Evolutionary conservation across 1,284 basidiomycete species (phyloP).

Genomic region (Stereum hirsutum): DNA sequence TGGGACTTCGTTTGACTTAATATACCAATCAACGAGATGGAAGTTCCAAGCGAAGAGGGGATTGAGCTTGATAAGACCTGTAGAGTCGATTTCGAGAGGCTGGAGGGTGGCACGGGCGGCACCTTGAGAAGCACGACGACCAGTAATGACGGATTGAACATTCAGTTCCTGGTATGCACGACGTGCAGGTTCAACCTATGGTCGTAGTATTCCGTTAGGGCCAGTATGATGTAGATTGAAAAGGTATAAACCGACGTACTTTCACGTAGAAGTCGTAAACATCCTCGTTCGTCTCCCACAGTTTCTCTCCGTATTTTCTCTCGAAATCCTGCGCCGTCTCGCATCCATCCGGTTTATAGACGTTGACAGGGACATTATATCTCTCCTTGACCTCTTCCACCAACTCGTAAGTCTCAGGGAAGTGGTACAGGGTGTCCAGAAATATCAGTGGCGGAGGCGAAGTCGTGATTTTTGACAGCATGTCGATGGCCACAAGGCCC

Average conservation of each 20-base stretch:
- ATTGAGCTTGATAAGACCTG: slow-evolving; percentile 92
- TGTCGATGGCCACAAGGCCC: slow-evolving; percentile 85
- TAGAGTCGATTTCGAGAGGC: slow-evolving; percentile 88
- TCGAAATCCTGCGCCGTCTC: slow-evolving; percentile 73
- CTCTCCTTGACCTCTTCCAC: slow-evolving; percentile 72
- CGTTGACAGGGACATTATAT: slow-evolving; percentile 69
- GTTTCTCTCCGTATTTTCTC: slow-evolving; percentile 65
- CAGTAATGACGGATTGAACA: slow-evolving; percentile 90
- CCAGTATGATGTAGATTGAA: neutral
- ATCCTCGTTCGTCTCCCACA: slow-evolving; percentile 89
- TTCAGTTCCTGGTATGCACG: slow-evolving; percentile 79
- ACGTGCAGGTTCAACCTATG: slow-evolving; percentile 85
- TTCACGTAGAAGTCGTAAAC: slow-evolving; percentile 93
- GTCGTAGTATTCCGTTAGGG: neutral
- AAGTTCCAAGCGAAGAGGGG: slow-evolving; percentile 92
- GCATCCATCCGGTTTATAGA: slow-evolving; percentile 77
- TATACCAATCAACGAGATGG: slow-evolving; percentile 78
- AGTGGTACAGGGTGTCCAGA: slow-evolving; percentile 96
- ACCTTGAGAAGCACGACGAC: slow-evolving; percentile 88
- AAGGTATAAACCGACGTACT: slow-evolving; percentile 33
- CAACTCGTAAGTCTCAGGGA: slow-evolving; percentile 85
- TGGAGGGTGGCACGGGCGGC: slow-evolving; percentile 76
- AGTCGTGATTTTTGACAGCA: slow-evolving; percentile 75
- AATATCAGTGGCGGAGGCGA: slow-evolving; percentile 76
- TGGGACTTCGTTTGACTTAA: slow-evolving; percentile 79